Evolutionary conservation across 2,329 filamentous ascomycete species (phyloP), one percentile per base, ranked within the genome.

Genomic region (Colletotrichum abscissum): DNA sequence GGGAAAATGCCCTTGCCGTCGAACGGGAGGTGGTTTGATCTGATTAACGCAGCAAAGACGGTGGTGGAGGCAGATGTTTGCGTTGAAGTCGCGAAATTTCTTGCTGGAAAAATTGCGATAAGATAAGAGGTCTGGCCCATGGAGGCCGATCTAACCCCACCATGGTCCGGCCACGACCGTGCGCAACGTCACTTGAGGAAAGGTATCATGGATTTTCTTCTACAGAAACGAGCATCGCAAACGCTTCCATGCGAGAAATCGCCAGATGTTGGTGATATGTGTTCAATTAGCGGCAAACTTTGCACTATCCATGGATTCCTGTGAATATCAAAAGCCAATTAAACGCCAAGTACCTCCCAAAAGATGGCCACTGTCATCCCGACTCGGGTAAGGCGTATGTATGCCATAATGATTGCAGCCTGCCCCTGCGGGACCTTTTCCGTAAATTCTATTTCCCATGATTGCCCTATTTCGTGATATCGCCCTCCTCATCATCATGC

Each of bases 401-500:
- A 59, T 62, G 63, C 63, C 72, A 59, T 63, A 35, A 49, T 55
- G n/a, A 55, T 52, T 28, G 49, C 35, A 54, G n/a, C 63, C 16
- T 64, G 63, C 63, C 72, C 57, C 59, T 33, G 68, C 42, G 30
- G 65, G 64, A 49, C 35, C 63, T 58, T 38, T 59, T 49, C 62
- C 62, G 56, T 71, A 71, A 42, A 26, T 71, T 73, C 67, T 70
- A 73, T 70, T 62, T 46, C 49, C 49, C n/a, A 14, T 59, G 26
- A 52, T 62, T 56, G 38, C 38, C 38, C 14, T 42, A 16, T 71
- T 65, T 58, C 49, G n/a, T 71, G n/a, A 19, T 59, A 69, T 67
- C 14, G 67, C 56, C 46, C 55, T 42, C 76, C 69, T 63, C 78
- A 80, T 73, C 77, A 79, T 73, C 77, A 79, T 72, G 62, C 72